Base-by-base conservation (phyloP, 2,329 filamentous ascomycete species). In the Calonectria pauciramosa region DNA sequence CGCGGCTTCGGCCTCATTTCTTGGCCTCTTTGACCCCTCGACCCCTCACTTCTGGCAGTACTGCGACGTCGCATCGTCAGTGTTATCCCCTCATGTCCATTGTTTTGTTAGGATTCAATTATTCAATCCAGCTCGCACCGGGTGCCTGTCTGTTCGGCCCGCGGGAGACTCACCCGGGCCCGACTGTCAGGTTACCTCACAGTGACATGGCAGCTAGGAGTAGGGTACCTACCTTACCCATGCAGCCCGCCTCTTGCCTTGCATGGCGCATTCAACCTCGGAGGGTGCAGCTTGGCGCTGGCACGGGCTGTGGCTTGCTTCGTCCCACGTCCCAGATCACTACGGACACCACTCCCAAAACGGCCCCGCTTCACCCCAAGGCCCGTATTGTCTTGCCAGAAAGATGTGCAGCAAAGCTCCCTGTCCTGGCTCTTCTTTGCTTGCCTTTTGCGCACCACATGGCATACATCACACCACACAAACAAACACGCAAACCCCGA, bases 171-270 rank as follows among this genome's bases (percentile, higher is more conserved):
- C 54, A 66, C 72, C 77, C 65, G 68, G 68, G 56, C 59, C 75
- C 72, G 68, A 77, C 71, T 52, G 70, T 70, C 66, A 78, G 70
- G 71, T 67, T 72, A 67, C 70, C 63, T 72, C 51, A 64, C 63
- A 51, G 64, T 72, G 70, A 72, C 63, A 67, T 72, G 63, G 44
- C 68, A n/a, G 54, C 56, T 38, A 44, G 54, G 51, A 20, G 54
- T 34, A 63, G 54, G 68, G 56, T 70, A 47, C 68, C 68, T 63
- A 47, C 54, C 41, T 47, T 47, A 51, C 47, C 32, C 38, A 49
- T 38, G 49, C 49, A 51, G 47, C 49, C 51, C 65, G 20, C 49
- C 16, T 36, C 49, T 26, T 41, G 52, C 49, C 38, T 52, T 30
- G 36, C 38, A 68, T 54, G 20, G 44, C 63, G 36, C 34, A 63